Base-by-base conservation (phyloP, 768 basidiomycete genomes). In the Boletus barrowsii region DNA sequence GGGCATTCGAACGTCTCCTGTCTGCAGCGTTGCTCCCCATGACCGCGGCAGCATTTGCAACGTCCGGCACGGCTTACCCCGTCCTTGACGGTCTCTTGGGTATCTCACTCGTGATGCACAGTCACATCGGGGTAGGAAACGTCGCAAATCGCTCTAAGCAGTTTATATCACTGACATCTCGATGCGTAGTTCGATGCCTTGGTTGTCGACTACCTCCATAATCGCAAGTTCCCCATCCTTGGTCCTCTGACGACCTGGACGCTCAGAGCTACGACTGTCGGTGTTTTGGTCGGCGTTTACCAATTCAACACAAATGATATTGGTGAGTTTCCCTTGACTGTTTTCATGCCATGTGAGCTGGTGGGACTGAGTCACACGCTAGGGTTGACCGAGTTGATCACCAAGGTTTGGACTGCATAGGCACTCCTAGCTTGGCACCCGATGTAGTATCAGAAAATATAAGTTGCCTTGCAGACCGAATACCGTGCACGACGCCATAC, bases 261-360 rank as follows among this genome's bases (percentile, higher is more conserved):
- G 9, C 77, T 98, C 51, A 81, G 93, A 44, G 72, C 82, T 7
- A 75, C 84, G 6, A 98, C 97, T 29, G 82, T 86, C 37, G 92
- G 85, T 20, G 84, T 89, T 5, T 79, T 94, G 48, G 84, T 93
- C 42, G 96, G 97, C 15, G 82, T 98, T 7, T 99, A 97, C 76
- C 89, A 97, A 72, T 98, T 98, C 79, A 98, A 98, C 76, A 98
- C 97, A 41, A 93, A 96, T 68, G 96, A 98, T 68, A 86, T 99
- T 58, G 95, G 97, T 97, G 62, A 61, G 90, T 79, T 33, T 32
- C 37, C 5, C 24, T 24, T 42, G 42, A 10, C 9, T n/a, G 36
- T 49, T 37, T 43, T 56, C 13, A 49, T 10, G 56, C 54, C 39
- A 40, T 30, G 30, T 43, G 10, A 48, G 22, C 8, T 43, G 18